Conservation (phyloP, 2,329 filamentous ascomycete genomes). For the Colletotrichum sp. region DNA sequence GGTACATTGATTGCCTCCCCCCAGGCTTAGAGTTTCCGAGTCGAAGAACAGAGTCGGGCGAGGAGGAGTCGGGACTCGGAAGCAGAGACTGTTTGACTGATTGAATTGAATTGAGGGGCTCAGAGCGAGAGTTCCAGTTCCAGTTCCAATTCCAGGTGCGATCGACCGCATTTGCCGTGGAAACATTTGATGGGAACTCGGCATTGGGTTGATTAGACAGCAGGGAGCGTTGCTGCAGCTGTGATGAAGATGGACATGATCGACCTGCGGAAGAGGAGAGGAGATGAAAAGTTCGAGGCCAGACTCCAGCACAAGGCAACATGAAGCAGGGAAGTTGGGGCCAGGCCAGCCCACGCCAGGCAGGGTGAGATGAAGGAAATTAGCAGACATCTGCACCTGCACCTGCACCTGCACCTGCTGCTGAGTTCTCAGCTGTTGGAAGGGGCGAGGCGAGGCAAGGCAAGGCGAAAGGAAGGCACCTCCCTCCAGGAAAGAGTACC, state of each 20-base stretch:
- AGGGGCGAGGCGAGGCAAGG: background rate
- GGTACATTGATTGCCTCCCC: background rate
- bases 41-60: background rate
- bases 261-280: background rate
- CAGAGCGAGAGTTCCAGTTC: background rate
- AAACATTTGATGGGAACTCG: background rate
- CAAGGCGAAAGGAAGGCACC: background rate
- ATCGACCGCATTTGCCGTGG: background rate
- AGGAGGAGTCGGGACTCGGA: background rate
- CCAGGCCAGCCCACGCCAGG: background rate
- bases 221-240: conserved; percentile 10
- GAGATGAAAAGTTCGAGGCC: conserved; percentile 1
- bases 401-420: background rate
- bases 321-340: background rate
- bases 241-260: conserved; percentile 18
- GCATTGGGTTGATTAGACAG: conserved; percentile 2
- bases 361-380: background rate
- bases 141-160: background rate
- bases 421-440: background rate
- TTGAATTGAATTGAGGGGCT: background rate
- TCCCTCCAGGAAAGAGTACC: background rate
- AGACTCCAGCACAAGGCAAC: conserved; percentile 3
- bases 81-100: background rate
- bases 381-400: background rate
- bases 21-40: background rate